Conservation (phyloP, 176 grass and related monocot genomes). For the Eleusine coracana region DNA sequence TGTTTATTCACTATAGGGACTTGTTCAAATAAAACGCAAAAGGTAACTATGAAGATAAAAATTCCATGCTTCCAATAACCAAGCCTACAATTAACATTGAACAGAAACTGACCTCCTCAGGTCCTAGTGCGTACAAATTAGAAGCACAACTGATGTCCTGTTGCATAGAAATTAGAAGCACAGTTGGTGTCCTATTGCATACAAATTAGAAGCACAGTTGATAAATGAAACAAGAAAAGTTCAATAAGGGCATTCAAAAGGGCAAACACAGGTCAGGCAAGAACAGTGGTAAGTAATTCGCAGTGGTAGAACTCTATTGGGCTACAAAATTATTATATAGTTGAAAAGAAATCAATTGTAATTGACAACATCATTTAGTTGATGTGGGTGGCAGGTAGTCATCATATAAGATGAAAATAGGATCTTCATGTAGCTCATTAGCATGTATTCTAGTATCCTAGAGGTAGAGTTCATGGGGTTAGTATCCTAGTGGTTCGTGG, state of each 20-base stretch:
- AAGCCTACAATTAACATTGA: slow-evolving; percentile 10
- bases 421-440: slow-evolving; percentile 2
- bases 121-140: slow-evolving; percentile 19
- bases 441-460: slow-evolving; percentile 1
- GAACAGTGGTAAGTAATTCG: background rate
- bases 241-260: slow-evolving; percentile 14
- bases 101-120: background rate
- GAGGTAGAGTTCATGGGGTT: background rate
- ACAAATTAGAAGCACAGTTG: background rate
- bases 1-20: background rate
- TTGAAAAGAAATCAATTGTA: background rate
- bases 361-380: background rate
- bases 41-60: background rate
- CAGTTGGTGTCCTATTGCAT: no score
- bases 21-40: slow-evolving; percentile 16
- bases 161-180: no score
- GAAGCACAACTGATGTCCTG: background rate
- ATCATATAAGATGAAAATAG: background rate
- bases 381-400: background rate
- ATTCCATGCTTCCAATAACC: background rate
- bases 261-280: background rate
- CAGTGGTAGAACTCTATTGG: background rate
- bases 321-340: slow-evolving; percentile 9
- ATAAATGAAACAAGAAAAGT: slow-evolving; percentile 12
- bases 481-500: no score